phyloP scores from a whole-genome alignment of 148 eudicot genomes.

The Arctostaphylos glauca region DNA sequence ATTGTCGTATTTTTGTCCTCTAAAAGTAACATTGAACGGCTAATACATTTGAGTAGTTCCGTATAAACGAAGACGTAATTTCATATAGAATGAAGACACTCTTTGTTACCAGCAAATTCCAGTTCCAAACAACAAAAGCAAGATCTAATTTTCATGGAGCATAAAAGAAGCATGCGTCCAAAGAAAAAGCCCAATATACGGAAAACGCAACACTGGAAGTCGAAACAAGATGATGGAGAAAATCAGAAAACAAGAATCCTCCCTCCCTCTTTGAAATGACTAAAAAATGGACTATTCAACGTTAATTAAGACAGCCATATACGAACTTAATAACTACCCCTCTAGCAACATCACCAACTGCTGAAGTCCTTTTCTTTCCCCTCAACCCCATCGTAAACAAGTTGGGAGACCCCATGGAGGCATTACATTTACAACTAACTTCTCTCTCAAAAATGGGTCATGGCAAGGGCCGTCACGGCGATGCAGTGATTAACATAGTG shows the following conservation, averaged over 20 bases:
- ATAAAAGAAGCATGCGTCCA: background rate
- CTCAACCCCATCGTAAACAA: background rate
- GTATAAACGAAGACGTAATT: background rate
- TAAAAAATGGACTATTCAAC: conserved; percentile 20
- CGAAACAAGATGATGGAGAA: conserved; percentile 24
- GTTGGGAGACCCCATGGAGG: conserved; percentile 15
- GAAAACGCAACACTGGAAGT: background rate
- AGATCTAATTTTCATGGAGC: background rate
- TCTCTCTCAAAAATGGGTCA: conserved; percentile 21
- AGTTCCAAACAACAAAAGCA: background rate
- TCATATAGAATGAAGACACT: background rate
- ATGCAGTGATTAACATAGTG: conserved; percentile 32
- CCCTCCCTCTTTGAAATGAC: conserved; percentile 10
- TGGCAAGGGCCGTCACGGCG: conserved; percentile 10
- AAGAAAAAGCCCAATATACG: background rate
- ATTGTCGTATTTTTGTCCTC: background rate
- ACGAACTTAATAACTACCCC: conserved; percentile 29
- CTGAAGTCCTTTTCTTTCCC: conserved; percentile 20
- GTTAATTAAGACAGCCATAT: conserved; percentile 10
- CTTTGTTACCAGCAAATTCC: background rate
- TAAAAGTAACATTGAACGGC: background rate
- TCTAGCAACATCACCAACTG: conserved; percentile 25
- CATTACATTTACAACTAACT: background rate
- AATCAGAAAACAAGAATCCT: conserved; percentile 22
- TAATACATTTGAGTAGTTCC: background rate